A percentile compares a stretch with the other conserved stretches of the same genome.
phyloP scores from a whole-genome alignment of 331 rosid species.

The Cydonia oblonga region DNA sequence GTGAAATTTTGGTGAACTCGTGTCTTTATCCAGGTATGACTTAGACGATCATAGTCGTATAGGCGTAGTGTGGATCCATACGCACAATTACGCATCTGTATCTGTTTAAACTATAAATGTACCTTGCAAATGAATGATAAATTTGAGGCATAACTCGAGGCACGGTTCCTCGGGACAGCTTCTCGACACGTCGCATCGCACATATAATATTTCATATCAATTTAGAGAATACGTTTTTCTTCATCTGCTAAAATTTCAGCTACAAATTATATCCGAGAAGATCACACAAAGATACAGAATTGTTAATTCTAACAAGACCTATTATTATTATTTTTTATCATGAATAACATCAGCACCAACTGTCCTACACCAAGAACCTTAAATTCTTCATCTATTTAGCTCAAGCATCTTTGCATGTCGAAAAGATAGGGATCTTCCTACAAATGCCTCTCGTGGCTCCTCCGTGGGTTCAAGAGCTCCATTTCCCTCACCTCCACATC shows the following conservation, averaged over 20 bases:
- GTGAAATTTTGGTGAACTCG: neutral
- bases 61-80: neutral
- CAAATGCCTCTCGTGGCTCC: constrained; percentile 70
- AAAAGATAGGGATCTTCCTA: constrained; percentile 30
- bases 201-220: neutral
- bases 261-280: neutral
- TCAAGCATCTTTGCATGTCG: constrained; percentile 64
- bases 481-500: constrained; percentile 37
- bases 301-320: neutral
- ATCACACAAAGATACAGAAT: constrained; percentile 1
- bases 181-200: neutral
- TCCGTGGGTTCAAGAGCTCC: constrained; percentile 77
- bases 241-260: neutral
- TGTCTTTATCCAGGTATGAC: neutral
- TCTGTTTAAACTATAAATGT: neutral
- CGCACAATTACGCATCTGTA: neutral
- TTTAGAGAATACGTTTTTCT: neutral
- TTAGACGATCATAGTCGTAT: neutral
- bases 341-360: constrained; percentile 29
- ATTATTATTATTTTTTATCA: neutral
- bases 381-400: constrained; percentile 14
- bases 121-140: neutral
- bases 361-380: constrained; percentile 29
- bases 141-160: neutral
- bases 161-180: neutral